phyloP scores from a whole-genome alignment of 208 protist genomes.

The Wallacemonas sp. region DNA sequence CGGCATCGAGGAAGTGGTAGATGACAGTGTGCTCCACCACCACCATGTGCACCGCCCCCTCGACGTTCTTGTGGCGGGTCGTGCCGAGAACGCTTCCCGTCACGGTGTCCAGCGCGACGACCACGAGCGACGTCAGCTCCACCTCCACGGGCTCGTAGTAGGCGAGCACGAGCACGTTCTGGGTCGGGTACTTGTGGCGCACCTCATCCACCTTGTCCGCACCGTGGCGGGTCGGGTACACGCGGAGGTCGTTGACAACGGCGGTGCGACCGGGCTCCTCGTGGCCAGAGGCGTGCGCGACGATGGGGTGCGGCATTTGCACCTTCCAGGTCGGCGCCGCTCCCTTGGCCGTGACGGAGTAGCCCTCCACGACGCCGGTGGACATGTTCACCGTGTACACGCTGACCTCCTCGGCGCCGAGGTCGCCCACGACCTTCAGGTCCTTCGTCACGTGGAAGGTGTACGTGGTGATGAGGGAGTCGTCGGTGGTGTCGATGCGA shows the following conservation, averaged over 20 bases:
- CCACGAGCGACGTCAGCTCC: slow-evolving; percentile 67
- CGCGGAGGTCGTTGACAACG: slow-evolving; percentile 68
- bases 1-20: slow-evolving; percentile 88
- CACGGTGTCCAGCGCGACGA: slow-evolving; percentile 78
- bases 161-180: slow-evolving; percentile 80
- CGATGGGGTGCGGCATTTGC: slow-evolving; percentile 56
- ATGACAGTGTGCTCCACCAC: slow-evolving; percentile 82
- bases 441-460: slow-evolving; percentile 42
- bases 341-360: slow-evolving; percentile 33
- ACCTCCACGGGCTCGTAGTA: slow-evolving; percentile 70
- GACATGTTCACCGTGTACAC: slow-evolving; percentile 48
- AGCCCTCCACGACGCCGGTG: slow-evolving; percentile 54
- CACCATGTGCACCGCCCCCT: slow-evolving; percentile 75
- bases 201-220: slow-evolving; percentile 74
- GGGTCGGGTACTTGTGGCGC: slow-evolving; percentile 77
- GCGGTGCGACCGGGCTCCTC: slow-evolving; percentile 52
- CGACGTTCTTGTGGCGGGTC: slow-evolving; percentile 76
- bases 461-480: slow-evolving; percentile 36
- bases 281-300: slow-evolving; percentile 66
- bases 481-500: slow-evolving; percentile 19
- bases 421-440: slow-evolving; percentile 37
- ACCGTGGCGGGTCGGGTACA: slow-evolving; percentile 74
- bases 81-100: slow-evolving; percentile 83
- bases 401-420: slow-evolving; percentile 25
- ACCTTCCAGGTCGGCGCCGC: slow-evolving; percentile 63